Evolutionary conservation across 1,284 basidiomycete genomes (phyloP), one percentile per base, ranked within the genome.

Genomic region (Peniophora sp.): DNA sequence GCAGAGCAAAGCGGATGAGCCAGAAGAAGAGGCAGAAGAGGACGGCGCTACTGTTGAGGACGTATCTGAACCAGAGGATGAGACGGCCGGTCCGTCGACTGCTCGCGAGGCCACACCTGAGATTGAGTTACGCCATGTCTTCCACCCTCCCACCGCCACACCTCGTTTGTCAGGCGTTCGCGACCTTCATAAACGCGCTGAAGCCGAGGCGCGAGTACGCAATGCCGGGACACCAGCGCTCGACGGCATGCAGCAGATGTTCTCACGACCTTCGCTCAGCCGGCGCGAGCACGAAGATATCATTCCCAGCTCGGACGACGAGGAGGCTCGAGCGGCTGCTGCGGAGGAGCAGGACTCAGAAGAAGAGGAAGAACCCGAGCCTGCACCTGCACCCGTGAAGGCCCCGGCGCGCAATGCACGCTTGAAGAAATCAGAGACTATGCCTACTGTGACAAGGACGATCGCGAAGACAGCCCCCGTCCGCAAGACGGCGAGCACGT

Each of bases 381-480:
- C 42, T 11, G 41, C 24, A 11, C 17, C 14, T 9, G 45, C 45
- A 8, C 50, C 47, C 1, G 47, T 54, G 37, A 47, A 57, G 3
- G 51, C 32, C 3, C 42, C 50, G 11, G 35, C 55, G 22, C 53
- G 55, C 18, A 46, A 18, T 14, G 35, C 51, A 17, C 51, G 54
- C 15, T 54, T 49, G 54, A 55, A 49, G 50, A 51, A 50, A 0
- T 47, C 52, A 9, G 55, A 52, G 0, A 24, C 54, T 11, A 41
- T 37, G n/a, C 47, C 52, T 41, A 53, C 24, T 20, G 22, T 14
- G 8, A 20, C 43, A 9, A 45, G 14, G 18, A 3, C 43, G 23
- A 10, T 20, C 9, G 43, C 24, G 6, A 51, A 51, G 35, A 43
- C 14, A 14, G 44, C 20, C 3, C 53, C 51, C 12, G 22, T 45